Evolutionary conservation across 305 asterid genomes (phyloP).

Genomic region (Rubia balearica): DNA sequence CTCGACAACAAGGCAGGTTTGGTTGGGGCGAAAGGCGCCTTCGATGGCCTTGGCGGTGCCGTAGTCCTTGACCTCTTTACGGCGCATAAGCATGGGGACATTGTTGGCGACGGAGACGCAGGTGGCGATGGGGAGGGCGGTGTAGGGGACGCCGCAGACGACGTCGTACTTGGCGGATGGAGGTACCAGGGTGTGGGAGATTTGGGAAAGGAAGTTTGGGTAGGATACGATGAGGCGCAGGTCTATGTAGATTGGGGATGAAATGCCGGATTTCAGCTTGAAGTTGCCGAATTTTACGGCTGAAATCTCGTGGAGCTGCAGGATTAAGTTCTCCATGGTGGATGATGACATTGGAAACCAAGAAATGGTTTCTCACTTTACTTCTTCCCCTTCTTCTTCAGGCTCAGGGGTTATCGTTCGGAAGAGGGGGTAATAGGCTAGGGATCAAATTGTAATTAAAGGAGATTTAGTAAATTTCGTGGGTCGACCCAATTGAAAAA

Average conservation of each 20-base stretch:
- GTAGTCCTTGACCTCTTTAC: conserved; percentile 91
- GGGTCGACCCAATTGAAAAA: too few relatives aligned
- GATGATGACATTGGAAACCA: conserved; percentile 15
- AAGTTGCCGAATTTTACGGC: conserved; percentile 92
- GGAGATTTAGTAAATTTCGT: too few relatives aligned
- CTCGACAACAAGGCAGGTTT: conserved; percentile 69
- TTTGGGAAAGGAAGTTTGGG: conserved; percentile 67
- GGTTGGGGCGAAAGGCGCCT: conserved; percentile 54
- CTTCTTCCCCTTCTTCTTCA: background rate
- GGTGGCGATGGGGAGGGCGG: conserved; percentile 94
- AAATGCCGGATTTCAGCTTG: conserved; percentile 85
- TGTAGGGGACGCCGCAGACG: conserved; percentile 91
- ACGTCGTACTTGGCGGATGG: conserved; percentile 55
- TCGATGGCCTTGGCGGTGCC: conserved; percentile 89
- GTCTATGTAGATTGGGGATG: conserved; percentile 87
- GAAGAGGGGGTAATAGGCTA: too few relatives aligned
- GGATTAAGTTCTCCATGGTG: conserved; percentile 62
- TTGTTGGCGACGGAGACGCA: conserved; percentile 55
- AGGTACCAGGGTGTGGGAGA: conserved; percentile 59
- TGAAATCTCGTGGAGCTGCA: conserved; percentile 80
- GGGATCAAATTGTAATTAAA: too few relatives aligned
- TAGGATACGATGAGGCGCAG: conserved; percentile 88
- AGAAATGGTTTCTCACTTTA: too few relatives aligned
- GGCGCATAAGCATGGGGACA: conserved; percentile 90
- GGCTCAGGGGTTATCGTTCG: too few relatives aligned